These are phyloP conservation scores for Tricholoma hemisulphureum DNA, from an alignment of 768 basidiomycete species.

Conservation along the genomic window DNA sequence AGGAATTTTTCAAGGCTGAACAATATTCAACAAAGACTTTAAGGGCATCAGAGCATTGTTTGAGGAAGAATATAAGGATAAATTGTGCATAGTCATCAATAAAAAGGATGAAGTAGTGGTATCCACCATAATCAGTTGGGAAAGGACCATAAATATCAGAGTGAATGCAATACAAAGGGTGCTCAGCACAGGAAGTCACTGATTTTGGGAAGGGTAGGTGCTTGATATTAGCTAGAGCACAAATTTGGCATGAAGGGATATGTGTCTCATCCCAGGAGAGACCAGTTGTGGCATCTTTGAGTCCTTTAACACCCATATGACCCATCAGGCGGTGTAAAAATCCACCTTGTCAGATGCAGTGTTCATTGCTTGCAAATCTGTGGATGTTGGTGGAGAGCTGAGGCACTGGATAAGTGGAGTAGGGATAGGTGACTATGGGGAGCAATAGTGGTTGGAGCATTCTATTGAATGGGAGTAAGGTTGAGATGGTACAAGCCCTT, in stretches of 20 bases:
- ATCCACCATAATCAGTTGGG: background rate
- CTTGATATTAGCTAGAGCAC: background rate
- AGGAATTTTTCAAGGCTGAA: background rate
- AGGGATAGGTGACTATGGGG: too few species aligned
- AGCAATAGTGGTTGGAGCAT: background rate
- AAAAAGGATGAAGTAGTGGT: background rate
- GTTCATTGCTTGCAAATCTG: background rate
- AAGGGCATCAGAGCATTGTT: too few species aligned
- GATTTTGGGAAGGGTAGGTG: background rate
- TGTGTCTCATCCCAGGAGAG: background rate
- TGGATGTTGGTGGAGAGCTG: background rate
- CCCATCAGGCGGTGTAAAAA: too few species aligned
- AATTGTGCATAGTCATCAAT: background rate
- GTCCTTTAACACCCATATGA: too few species aligned
- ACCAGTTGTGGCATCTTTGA: background rate
- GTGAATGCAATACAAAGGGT: background rate
- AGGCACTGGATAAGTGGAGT: background rate
- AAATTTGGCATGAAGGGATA: background rate
- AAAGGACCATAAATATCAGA: background rate
- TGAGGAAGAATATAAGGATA: background rate
- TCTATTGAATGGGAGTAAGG: background rate
- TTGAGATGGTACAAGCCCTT: background rate
- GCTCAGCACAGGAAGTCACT: background rate
- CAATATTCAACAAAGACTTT: background rate
- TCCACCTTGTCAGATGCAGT: background rate